Evolutionary conservation across 2,329 filamentous ascomycete genomes (phyloP).

Genomic region (Colletotrichum navitas): DNA sequence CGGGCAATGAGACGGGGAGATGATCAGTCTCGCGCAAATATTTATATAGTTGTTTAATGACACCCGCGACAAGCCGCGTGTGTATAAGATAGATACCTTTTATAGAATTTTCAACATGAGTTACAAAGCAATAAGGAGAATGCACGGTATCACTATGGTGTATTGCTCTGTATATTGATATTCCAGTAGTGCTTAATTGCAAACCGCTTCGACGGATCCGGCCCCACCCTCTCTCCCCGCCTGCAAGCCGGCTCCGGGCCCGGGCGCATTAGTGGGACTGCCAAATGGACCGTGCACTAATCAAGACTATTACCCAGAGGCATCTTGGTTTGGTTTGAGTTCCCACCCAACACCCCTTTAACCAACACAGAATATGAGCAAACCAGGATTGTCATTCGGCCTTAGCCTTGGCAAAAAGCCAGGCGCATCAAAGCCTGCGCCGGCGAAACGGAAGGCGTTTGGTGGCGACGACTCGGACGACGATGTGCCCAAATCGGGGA

Average conservation of each 20-base stretch:
- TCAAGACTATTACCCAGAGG: not conserved
- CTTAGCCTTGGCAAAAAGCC: conserved; percentile 73
- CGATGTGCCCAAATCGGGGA: conserved; percentile 53
- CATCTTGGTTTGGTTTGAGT: not conserved
- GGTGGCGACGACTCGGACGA: conserved; percentile 70
- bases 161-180: not conserved
- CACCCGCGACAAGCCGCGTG: conserved; percentile 5
- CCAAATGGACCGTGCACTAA: conserved; percentile 20
- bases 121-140: not conserved
- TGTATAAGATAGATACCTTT: conserved; percentile 27
- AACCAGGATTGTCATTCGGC: conserved; percentile 65
- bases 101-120: conserved; percentile 25
- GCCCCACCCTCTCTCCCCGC: conserved; percentile 9
- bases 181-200: no score
- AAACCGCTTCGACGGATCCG: not conserved
- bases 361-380: conserved; percentile 56
- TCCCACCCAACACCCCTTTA: conserved; percentile 2
- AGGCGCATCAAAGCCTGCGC: conserved; percentile 61
- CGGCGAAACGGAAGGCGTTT: conserved; percentile 68
- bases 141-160: not conserved
- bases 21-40: conserved; percentile 15
- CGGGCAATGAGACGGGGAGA: conserved; percentile 13
- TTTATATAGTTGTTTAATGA: conserved; percentile 28
- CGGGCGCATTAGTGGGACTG: conserved; percentile 16
- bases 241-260: conserved; percentile 15